Conservation (phyloP, 306 rosid species). For the Cicer cuneatum region DNA sequence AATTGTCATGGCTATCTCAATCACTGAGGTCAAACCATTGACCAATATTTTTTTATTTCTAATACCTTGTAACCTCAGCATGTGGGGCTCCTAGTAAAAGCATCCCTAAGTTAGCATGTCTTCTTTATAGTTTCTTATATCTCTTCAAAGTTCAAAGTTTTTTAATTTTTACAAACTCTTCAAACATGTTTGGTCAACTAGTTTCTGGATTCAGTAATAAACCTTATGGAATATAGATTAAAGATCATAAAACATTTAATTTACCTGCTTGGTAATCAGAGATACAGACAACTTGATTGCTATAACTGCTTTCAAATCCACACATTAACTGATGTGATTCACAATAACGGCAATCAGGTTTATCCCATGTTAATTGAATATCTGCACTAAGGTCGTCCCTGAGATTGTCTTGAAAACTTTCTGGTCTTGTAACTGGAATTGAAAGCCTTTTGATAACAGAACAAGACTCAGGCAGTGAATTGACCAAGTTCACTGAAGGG, state of each 20-base stretch:
- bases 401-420: slow-evolving; percentile 31
- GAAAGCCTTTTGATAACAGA: slow-evolving; percentile 43
- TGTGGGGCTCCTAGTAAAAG: slow-evolving; percentile 7
- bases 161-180: not conserved
- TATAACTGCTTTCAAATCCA: slow-evolving; percentile 54
- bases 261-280: slow-evolving; percentile 54
- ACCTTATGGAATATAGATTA: slow-evolving; percentile 9
- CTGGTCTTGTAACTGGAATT: slow-evolving; percentile 52
- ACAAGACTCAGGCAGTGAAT: slow-evolving; percentile 52
- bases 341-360: slow-evolving; percentile 65
- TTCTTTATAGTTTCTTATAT: not conserved
- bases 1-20: not conserved
- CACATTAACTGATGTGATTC: slow-evolving; percentile 60
- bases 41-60: slow-evolving; percentile 32
- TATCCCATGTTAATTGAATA: slow-evolving; percentile 63
- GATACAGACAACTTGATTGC: slow-evolving; percentile 54
- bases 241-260: not conserved
- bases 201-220: slow-evolving; percentile 2
- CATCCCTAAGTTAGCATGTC: not conserved
- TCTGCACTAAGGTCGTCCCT: slow-evolving; percentile 47
- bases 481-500: slow-evolving; percentile 48
- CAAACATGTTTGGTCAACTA: slow-evolving; percentile 12
- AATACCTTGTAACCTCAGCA: slow-evolving; percentile 16
- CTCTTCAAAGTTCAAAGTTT: not conserved
- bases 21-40: slow-evolving; percentile 39